A percentile compares a stretch with the other conserved stretches of the same genome.
Evolutionary conservation across 768 basidiomycete species (phyloP).

Genomic region (Macrolepiota albuminosa): DNA sequence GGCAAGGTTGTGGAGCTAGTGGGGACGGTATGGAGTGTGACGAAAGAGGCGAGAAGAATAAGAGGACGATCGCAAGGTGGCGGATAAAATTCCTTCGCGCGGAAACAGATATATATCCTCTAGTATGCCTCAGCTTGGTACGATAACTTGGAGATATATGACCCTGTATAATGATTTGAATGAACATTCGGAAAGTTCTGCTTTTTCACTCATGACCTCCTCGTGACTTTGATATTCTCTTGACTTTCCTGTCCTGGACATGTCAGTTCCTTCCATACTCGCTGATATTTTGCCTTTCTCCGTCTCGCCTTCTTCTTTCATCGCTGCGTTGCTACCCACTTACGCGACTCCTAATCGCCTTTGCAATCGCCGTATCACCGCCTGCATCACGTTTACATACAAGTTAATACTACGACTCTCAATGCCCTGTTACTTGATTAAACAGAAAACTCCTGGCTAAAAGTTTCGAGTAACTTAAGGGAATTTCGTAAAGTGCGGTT

Average conservation of each 20-base stretch:
- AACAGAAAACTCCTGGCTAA: not conserved
- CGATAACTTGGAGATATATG: not conserved
- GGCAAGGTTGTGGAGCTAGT: constrained; percentile 40
- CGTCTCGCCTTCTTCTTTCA: not conserved
- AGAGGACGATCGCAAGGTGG: constrained; percentile 5
- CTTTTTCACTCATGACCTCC: not conserved
- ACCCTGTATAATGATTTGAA: not conserved
- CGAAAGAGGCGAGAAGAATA: constrained; percentile 52
- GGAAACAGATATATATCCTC: not conserved
- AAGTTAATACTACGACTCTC: not conserved
- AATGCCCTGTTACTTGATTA: not conserved
- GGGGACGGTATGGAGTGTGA: constrained; percentile 67
- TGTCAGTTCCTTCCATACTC: not conserved
- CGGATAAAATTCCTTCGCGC: not conserved
- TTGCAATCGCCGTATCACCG: not conserved
- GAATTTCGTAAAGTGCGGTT: not conserved
- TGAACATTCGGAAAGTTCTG: not conserved
- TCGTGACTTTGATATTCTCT: not conserved
- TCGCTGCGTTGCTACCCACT: not conserved
- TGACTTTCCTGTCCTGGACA: not conserved
- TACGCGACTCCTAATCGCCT: not conserved
- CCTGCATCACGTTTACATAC: not conserved
- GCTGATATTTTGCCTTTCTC: not conserved
- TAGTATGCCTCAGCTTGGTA: not conserved
- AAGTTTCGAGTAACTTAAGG: not conserved